Percentiles rank a stretch among this genome's conserved stretches.
phyloP scores from a whole-genome alignment of 768 basidiomycete species.

The Crassisporium funariophilum region DNA sequence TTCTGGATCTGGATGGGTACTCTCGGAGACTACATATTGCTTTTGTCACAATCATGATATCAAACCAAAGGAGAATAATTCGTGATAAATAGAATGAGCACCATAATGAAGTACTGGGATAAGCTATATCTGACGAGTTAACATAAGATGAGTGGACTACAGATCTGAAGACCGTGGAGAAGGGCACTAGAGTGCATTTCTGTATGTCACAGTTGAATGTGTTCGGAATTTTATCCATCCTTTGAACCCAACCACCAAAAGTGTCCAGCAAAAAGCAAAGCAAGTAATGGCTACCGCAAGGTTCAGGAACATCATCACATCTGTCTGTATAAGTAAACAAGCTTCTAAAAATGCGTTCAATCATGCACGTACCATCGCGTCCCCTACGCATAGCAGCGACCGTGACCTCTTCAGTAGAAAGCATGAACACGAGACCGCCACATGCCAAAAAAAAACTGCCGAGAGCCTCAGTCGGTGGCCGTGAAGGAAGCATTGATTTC shows the following conservation, averaged over 20 bases:
- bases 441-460: constrained; percentile 85
- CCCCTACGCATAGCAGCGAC: constrained; percentile 90
- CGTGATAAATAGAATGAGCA: no score
- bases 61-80: no score
- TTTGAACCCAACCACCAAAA: constrained; percentile 76
- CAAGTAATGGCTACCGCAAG: constrained; percentile 85
- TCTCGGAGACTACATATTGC: constrained; percentile 60
- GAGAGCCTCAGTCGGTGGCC: constrained; percentile 92
- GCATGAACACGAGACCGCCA: constrained; percentile 88
- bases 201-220: constrained; percentile 31
- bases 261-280: constrained; percentile 83
- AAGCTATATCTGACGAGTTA: no score
- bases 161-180: constrained; percentile 6
- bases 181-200: constrained; percentile 24
- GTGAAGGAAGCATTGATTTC: constrained; percentile 80
- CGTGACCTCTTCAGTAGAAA: constrained; percentile 87
- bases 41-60: constrained; percentile 25
- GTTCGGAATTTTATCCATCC: constrained; percentile 67
- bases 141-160: constrained; percentile 1
- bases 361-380: constrained; percentile 64
- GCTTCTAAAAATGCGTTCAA: constrained; percentile 1
- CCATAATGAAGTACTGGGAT: no score
- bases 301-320: constrained; percentile 90
- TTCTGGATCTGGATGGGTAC: constrained; percentile 88
- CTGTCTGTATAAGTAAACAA: constrained; percentile 35